A percentile compares a stretch with the other conserved stretches of the same genome.
Conservation (phyloP, 2,329 filamentous ascomycete genomes). For the Diaporthe humulicola region DNA sequence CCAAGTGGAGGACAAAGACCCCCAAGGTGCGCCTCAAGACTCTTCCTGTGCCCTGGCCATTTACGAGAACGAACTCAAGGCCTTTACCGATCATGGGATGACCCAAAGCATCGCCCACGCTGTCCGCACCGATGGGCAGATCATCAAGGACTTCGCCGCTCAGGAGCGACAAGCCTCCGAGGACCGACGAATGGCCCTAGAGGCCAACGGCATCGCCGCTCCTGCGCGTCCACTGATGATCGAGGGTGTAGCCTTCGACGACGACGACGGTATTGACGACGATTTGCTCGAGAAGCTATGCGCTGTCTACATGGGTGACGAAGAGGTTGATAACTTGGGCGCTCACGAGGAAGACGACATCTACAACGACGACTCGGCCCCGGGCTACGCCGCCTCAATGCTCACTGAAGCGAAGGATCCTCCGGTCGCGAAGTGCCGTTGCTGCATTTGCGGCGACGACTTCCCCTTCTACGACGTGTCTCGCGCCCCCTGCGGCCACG, state of each 20-base stretch:
- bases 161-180: background rate
- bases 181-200: too few relatives aligned
- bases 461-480: background rate
- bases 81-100: background rate
- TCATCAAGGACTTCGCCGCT: background rate
- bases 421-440: background rate
- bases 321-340: background rate
- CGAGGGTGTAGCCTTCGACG: background rate
- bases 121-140: background rate
- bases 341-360: background rate
- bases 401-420: background rate
- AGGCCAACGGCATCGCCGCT: too few relatives aligned
- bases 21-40: accelerated
- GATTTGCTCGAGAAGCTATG: background rate
- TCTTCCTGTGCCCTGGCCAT: background rate
- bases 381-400: background rate
- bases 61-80: background rate
- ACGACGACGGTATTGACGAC: background rate
- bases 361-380: background rate
- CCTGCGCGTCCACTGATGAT: too few relatives aligned
- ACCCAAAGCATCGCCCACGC: background rate
- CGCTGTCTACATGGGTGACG: background rate
- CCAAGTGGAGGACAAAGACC: background rate
- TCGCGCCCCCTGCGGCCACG: background rate
- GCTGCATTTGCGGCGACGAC: background rate